Conservation (phyloP, 225 moss, liverwort and hornwort genomes). For the Climacium dendroides region DNA sequence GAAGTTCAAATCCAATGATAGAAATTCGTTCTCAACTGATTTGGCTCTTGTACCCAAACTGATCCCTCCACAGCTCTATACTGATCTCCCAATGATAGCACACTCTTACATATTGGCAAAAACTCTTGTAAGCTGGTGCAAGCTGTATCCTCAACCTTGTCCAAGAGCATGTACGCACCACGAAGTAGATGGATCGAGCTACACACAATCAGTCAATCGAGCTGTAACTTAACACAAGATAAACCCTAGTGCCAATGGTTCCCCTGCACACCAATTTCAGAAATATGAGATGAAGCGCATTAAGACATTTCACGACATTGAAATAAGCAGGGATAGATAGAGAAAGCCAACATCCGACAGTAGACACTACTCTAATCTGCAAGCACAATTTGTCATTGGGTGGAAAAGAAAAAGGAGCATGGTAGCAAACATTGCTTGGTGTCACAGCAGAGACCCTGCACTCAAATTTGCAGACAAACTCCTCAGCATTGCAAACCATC, state of each 20-base stretch:
- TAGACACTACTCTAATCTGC: too few relatives aligned
- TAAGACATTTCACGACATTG: neutral
- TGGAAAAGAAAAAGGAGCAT: neutral
- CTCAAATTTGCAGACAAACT: neutral
- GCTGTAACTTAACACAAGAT: neutral
- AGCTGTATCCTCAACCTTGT: neutral
- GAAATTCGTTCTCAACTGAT: neutral
- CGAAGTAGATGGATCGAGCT: neutral
- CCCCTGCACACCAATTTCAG: neutral
- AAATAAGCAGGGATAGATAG: neutral
- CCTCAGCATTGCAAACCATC: neutral
- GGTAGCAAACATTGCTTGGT: too few relatives aligned
- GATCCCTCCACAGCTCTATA: neutral
- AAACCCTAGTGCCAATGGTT: neutral
- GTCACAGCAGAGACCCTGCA: neutral
- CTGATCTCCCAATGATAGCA: neutral
- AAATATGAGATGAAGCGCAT: neutral
- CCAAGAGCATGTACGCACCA: neutral
- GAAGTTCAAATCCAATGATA: neutral
- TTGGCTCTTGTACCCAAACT: neutral
- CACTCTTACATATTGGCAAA: neutral
- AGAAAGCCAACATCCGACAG: neutral
- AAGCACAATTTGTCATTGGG: neutral
- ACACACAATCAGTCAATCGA: neutral
- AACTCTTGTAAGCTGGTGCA: neutral